A percentile compares a stretch with the other conserved stretches of the same genome.
Evolutionary conservation across 2,329 filamentous ascomycete species (phyloP).

Genomic region (Verticillium zaregamsianum): DNA sequence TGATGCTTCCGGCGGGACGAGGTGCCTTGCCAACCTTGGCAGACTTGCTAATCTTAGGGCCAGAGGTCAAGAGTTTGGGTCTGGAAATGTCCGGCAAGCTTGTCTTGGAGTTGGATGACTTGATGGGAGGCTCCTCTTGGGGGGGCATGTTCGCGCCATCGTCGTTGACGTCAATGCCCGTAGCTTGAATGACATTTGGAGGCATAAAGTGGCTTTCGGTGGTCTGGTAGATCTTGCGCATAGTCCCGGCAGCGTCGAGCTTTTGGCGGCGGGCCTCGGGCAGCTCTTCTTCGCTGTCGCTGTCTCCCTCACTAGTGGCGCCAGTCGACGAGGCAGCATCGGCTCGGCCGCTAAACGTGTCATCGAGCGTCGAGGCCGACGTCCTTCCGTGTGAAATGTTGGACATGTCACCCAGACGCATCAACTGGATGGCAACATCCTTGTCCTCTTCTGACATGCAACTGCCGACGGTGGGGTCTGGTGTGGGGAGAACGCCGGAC

Average conservation of each 20-base stretch:
- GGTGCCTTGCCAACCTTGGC: slow-evolving; percentile 35
- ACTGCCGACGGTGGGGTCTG: slow-evolving; percentile 94
- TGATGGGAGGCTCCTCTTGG: slow-evolving; percentile 9
- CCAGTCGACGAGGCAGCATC: slow-evolving; percentile 82
- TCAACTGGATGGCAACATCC: slow-evolving; percentile 94
- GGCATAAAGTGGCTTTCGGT: slow-evolving; percentile 50
- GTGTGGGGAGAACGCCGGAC: slow-evolving; percentile 74
- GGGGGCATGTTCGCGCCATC: slow-evolving; percentile 12
- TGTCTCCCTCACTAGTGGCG: slow-evolving; percentile 75
- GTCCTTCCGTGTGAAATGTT: slow-evolving; percentile 91
- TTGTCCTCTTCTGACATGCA: slow-evolving; percentile 93
- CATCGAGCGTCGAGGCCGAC: slow-evolving; percentile 88
- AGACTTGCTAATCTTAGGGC: slow-evolving; percentile 35
- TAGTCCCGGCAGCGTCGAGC: slow-evolving; percentile 37
- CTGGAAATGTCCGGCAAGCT: slow-evolving; percentile 29
- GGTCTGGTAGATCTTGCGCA: slow-evolving; percentile 45
- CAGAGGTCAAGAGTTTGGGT: slow-evolving; percentile 28
- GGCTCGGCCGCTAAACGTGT: slow-evolving; percentile 86
- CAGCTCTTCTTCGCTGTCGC: slow-evolving; percentile 61
- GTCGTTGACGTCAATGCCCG: slow-evolving; percentile 48
- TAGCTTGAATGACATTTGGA: slow-evolving; percentile 51
- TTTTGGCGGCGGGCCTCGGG: slow-evolving; percentile 57
- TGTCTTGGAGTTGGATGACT: slow-evolving; percentile 31
- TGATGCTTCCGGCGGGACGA: slow-evolving; percentile 32
- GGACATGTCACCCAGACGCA: slow-evolving; percentile 90